Evolutionary conservation across 257 asterid species (phyloP).

Genomic region (Eucommia ulmoides): DNA sequence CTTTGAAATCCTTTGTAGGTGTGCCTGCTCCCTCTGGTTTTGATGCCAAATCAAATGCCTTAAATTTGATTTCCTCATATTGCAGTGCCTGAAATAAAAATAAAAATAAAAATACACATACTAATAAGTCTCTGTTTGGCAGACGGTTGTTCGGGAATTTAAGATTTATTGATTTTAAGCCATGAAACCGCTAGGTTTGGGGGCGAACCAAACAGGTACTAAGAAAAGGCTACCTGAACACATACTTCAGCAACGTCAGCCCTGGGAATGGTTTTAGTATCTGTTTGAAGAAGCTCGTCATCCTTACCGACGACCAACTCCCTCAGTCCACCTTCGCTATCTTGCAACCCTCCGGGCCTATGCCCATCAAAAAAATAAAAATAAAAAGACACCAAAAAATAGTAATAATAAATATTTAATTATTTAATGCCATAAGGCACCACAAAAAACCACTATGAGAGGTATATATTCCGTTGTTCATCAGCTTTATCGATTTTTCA

Average conservation of each 20-base stretch:
- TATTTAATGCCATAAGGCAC: too few relatives aligned
- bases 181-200: too few relatives aligned
- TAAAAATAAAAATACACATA: background rate
- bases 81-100: slow-evolving; percentile 42
- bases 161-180: too few relatives aligned
- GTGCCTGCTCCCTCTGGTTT: slow-evolving; percentile 81
- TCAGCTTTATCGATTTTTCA: too few relatives aligned
- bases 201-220: background rate
- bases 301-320: slow-evolving; percentile 82
- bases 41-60: slow-evolving; percentile 83
- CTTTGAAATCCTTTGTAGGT: slow-evolving; percentile 78
- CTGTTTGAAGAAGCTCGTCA: slow-evolving; percentile 81
- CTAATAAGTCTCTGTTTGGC: too few relatives aligned
- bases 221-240: slow-evolving; percentile 44
- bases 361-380: too few relatives aligned
- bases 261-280: slow-evolving; percentile 59
- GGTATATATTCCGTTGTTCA: too few relatives aligned
- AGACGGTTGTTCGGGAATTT: too few relatives aligned
- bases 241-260: slow-evolving; percentile 92
- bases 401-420: too few relatives aligned
- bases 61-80: slow-evolving; percentile 70
- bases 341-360: slow-evolving; percentile 96
- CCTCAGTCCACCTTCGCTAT: slow-evolving; percentile 79
- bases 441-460: too few relatives aligned
- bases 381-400: too few relatives aligned